Percentiles rank a stretch among this genome's conserved stretches.
Conservation (phyloP, 208 protist genomes). For the Lotmaria passim region DNA sequence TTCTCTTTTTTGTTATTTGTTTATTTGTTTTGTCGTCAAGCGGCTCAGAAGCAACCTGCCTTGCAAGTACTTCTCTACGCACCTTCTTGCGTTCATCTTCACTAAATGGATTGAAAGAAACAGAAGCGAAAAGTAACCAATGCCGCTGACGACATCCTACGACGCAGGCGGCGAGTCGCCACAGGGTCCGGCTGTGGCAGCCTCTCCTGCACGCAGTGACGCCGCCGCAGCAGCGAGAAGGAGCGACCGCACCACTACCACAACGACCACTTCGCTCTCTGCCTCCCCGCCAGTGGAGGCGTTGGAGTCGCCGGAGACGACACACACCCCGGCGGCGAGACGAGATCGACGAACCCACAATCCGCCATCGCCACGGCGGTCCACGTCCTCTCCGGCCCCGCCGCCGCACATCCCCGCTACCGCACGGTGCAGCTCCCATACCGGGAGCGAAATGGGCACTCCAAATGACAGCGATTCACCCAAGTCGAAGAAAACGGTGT, state of each 20-base stretch:
- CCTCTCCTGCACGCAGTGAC: not conserved
- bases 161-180: not conserved
- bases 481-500: not conserved
- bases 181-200: not conserved
- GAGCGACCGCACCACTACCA: not conserved
- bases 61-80: too few relatives aligned
- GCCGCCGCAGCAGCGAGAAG: not conserved
- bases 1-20: not conserved
- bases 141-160: conserved; percentile 9
- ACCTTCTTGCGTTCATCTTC: too few relatives aligned
- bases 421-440: conserved; percentile 2
- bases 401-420: conserved; percentile 7
- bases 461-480: not conserved
- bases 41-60: not conserved
- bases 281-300: not conserved
- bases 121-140: not conserved
- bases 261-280: not conserved
- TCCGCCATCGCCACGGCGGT: conserved; percentile 13
- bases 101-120: not conserved
- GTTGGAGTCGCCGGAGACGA: not conserved
- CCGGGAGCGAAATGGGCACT: not conserved
- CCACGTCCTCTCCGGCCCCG: not conserved
- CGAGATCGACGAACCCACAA: not conserved
- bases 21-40: not conserved
- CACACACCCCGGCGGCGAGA: not conserved